Evolutionary conservation across 441 rosid genomes (phyloP).

Genomic region (Geranium incanum): DNA sequence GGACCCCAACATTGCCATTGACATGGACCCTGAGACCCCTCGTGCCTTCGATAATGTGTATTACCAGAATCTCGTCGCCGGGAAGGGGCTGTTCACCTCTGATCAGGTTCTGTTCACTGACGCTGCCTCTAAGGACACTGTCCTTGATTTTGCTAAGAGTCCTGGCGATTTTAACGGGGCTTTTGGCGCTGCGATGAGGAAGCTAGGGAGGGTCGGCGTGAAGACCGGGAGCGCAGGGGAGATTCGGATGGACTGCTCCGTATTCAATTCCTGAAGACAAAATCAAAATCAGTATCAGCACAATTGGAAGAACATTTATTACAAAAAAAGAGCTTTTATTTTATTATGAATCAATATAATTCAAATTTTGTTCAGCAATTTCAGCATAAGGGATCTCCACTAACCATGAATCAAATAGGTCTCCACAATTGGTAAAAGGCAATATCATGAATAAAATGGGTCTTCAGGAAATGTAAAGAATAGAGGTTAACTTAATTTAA

Average conservation of each 20-base stretch:
- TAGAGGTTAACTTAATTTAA: too few species aligned
- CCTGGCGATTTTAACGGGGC: constrained; percentile 47
- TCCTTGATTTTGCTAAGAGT: constrained; percentile 46
- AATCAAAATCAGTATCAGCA: constrained; percentile 19
- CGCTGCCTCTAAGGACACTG: constrained; percentile 41
- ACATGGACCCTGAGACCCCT: constrained; percentile 51
- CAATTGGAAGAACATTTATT: neutral
- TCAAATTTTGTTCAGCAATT: neutral
- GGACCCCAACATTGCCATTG: constrained; percentile 41
- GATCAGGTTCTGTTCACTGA: constrained; percentile 59
- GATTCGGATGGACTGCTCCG: constrained; percentile 58
- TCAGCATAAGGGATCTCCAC: too few species aligned
- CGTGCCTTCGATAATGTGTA: constrained; percentile 51
- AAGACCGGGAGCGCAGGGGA: constrained; percentile 51
- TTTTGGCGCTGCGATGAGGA: constrained; percentile 55
- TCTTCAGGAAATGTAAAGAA: too few species aligned
- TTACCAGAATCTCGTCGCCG: constrained; percentile 53
- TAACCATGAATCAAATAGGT: too few species aligned
- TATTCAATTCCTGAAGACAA: constrained; percentile 30
- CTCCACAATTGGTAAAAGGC: too few species aligned
- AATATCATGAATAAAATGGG: too few species aligned
- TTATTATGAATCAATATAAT: too few species aligned
- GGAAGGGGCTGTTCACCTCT: constrained; percentile 68
- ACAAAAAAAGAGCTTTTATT: too few species aligned
- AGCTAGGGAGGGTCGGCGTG: constrained; percentile 62